Conservation (phyloP, 1,284 basidiomycete species). For the Ceratobasidium sp. region DNA sequence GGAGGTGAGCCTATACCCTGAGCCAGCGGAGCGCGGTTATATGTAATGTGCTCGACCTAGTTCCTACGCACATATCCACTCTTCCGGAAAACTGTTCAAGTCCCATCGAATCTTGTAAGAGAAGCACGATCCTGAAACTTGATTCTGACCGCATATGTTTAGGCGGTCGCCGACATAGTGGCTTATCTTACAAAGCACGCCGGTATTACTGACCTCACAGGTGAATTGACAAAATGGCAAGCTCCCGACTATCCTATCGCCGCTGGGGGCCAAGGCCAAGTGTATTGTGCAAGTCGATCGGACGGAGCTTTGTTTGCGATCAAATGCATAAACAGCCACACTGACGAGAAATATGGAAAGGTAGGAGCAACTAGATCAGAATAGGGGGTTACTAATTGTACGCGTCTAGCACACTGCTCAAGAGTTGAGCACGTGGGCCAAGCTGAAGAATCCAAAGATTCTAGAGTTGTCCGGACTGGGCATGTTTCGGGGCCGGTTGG, state of each 20-base stretch:
- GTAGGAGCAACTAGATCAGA: not conserved
- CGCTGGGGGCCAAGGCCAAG: not conserved
- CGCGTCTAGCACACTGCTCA: not conserved
- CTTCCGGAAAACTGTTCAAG: too few relatives aligned
- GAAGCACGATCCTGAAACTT: too few relatives aligned
- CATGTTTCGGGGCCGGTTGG: not conserved
- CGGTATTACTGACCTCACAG: not conserved
- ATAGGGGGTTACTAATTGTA: too few relatives aligned
- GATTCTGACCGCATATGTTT: too few relatives aligned
- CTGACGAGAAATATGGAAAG: not conserved
- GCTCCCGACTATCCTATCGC: not conserved
- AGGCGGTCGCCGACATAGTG: not conserved
- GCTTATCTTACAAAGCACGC: not conserved
- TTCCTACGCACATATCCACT: too few relatives aligned
- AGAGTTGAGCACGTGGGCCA: not conserved
- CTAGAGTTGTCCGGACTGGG: not conserved
- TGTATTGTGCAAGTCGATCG: not conserved
- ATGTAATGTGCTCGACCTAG: too few relatives aligned
- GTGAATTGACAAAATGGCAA: not conserved
- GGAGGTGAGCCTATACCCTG: too few relatives aligned
- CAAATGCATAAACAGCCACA: not conserved
- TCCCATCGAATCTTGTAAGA: too few relatives aligned
- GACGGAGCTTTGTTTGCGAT: not conserved
- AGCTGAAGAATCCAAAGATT: not conserved
- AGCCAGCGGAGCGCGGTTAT: too few relatives aligned